Evolutionary conservation across 257 asterid genomes (phyloP).

Genomic region (Anisodus tanguticus): DNA sequence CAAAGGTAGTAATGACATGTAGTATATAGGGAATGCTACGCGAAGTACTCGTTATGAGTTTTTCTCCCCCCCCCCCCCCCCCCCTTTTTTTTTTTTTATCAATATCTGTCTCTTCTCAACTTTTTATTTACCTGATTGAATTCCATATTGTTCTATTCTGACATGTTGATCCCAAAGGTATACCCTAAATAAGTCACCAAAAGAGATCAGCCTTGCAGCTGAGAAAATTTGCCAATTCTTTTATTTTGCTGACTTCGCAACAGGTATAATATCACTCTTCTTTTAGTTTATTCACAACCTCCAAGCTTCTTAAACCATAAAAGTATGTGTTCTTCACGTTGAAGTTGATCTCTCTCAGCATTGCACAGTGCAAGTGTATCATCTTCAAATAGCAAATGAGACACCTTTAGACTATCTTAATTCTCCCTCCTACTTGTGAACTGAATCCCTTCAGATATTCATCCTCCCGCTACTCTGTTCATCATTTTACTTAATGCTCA

Average conservation of each 20-base stretch:
- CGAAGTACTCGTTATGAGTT: not conserved
- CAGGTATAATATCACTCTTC: not conserved
- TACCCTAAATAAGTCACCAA: not conserved
- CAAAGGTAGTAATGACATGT: not conserved
- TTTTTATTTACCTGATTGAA: not conserved
- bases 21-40: not conserved
- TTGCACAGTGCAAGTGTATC: not conserved
- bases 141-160: not conserved
- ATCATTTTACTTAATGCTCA: not conserved
- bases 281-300: not conserved
- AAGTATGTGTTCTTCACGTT: not conserved
- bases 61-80: no score
- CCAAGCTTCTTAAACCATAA: not conserved
- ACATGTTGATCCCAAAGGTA: not conserved
- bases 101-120: not conserved
- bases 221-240: not conserved
- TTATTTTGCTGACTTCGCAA: not conserved
- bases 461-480: not conserved
- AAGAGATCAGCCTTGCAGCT: not conserved
- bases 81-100: no score
- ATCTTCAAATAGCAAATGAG: not conserved
- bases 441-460: not conserved
- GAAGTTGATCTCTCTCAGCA: not conserved
- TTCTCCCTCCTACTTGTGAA: not conserved
- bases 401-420: not conserved